Conservation (phyloP, 2,329 filamentous ascomycete species). For the Nannizzia gypsea region DNA sequence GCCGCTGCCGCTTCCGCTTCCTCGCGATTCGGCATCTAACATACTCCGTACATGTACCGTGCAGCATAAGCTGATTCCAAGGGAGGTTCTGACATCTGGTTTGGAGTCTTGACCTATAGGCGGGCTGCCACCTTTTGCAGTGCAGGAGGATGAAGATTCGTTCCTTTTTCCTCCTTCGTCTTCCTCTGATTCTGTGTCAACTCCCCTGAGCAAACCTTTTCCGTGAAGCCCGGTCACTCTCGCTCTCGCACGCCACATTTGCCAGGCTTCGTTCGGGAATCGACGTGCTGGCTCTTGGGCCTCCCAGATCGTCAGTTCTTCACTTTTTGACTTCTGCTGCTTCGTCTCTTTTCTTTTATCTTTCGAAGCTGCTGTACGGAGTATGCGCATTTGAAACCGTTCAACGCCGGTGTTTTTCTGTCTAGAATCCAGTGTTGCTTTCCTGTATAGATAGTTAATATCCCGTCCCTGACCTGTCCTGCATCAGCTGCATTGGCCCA, state of each 20-base stretch:
- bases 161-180: not conserved
- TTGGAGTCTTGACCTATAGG: not conserved
- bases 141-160: not conserved
- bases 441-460: not conserved
- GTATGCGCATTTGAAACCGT: not conserved
- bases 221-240: not conserved
- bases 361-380: not conserved
- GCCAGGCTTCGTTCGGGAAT: not conserved
- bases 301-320: not conserved
- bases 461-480: not conserved
- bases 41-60: not conserved
- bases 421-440: not conserved
- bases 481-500: not conserved
- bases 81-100: not conserved
- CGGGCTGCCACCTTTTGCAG: not conserved
- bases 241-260: not conserved
- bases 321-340: too few relatives aligned
- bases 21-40: too few relatives aligned
- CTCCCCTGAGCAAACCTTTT: not conserved
- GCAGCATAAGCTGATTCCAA: not conserved
- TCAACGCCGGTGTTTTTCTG: not conserved
- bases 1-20: not conserved
- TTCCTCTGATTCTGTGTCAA: not conserved
- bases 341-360: not conserved
- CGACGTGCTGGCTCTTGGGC: not conserved